Base-by-base conservation (phyloP, 73 alveolate species). In the Blepharisma stoltei region DNA sequence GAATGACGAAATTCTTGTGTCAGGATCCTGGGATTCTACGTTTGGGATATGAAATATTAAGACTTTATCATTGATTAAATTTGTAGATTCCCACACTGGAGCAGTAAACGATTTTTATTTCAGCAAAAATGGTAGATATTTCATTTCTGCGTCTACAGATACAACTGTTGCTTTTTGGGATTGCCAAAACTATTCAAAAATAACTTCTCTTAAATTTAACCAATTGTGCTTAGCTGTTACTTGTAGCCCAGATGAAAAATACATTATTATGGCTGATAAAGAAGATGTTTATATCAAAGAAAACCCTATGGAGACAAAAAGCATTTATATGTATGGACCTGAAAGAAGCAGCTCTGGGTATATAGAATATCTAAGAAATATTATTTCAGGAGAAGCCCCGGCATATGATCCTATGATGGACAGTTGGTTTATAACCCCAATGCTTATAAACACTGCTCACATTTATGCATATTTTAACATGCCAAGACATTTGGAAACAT, bases 391-490 rank as follows among this genome's bases (percentile, higher is more conserved):
- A n/a, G 73, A 60, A 5, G 47, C 23, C 46, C 73, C 73, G 5
- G 23, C 14, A 0, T 60, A 20, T 25, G 73, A 60, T 60, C 46
- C 2, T 14, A 18, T 14, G 14, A 60, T 60, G 73, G 45, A 60
- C 5, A 60, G 23, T 2, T 60, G 73, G 73, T 38, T 60, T 18
- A 25, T 60, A 14, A 38, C 14, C 4, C 73, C 73, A 8, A 14
- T 18, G n/a, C 73, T 14, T 25, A 60, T 60, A 9, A 60, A 60
- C 46, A 60, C 14, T 25, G 18, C 23, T 4, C 73, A 60, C 73
- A 20, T 60, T n/a, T 60, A 60, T 25, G 73, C 73, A 38, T 60
- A 60, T 60, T 60, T 60, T 25, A 60, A 60, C 46, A n/a, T 60
- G 38, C 37, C 14, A 8, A 60, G 5, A 4, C 73, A 60, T 25